A percentile compares a stretch with the other conserved stretches of the same genome.
These are phyloP conservation scores for Amauroascus niger DNA, from an alignment of 2,329 filamentous ascomycete genomes.

Conservation along the genomic window DNA sequence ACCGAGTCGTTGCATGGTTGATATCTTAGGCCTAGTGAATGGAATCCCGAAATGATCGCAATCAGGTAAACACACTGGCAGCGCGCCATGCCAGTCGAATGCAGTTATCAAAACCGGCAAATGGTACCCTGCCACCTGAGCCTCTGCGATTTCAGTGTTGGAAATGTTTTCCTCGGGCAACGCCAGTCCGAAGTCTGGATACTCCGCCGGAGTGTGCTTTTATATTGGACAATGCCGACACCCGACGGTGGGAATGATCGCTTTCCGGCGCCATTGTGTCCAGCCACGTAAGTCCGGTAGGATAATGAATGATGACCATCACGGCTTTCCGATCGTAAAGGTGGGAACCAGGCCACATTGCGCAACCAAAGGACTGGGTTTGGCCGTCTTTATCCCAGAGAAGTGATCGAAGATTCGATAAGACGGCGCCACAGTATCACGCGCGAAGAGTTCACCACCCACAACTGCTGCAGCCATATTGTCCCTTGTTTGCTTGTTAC, in stretches of 20 bases:
- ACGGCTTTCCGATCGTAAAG: neutral
- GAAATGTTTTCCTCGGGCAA: slow-evolving; percentile 5
- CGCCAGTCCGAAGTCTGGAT: neutral
- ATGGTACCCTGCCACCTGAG: neutral
- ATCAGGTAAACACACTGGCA: neutral
- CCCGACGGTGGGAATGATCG: neutral
- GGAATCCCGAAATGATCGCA: neutral
- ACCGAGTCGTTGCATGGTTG: neutral
- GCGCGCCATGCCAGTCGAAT: neutral
- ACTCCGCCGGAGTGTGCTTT: neutral
- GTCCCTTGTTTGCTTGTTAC: neutral
- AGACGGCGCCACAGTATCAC: neutral
- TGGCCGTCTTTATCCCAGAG: neutral
- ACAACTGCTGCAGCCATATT: neutral
- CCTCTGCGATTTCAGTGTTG: neutral
- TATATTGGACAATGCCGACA: neutral
- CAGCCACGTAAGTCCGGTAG: neutral
- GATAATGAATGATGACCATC: neutral
- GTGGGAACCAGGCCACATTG: neutral
- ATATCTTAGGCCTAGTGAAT: neutral
- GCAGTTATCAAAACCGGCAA: neutral
- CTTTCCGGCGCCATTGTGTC: neutral
- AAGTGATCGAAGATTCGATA: neutral
- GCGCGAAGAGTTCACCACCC: neutral
- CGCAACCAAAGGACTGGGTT: neutral